A percentile compares a stretch with the other conserved stretches of the same genome.
These are phyloP conservation scores for Teunomyces funiuensis DNA, from an alignment of 805 yeast species.

Conservation along the genomic window DNA sequence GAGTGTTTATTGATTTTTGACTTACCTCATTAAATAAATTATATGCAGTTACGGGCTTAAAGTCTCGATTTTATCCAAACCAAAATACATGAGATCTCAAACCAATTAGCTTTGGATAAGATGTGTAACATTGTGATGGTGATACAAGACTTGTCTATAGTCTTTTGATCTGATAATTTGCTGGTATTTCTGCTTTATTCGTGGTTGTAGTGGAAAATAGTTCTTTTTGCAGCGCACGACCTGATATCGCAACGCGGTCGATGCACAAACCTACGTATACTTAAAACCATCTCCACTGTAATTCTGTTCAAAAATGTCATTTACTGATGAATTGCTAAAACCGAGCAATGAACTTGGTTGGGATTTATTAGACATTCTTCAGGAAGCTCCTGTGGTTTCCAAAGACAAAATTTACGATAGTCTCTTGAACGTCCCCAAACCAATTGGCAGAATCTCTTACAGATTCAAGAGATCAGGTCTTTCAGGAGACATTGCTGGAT, in stretches of 20 bases:
- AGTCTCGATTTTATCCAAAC: too few relatives aligned
- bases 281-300: too few relatives aligned
- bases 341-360: constrained; percentile 67
- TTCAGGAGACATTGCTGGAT: constrained; percentile 62
- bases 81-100: too few relatives aligned
- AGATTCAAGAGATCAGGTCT: constrained; percentile 76
- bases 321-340: constrained; percentile 44
- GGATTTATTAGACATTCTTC: constrained; percentile 70
- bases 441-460: constrained; percentile 61
- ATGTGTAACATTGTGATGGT: too few relatives aligned
- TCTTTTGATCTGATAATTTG: neutral
- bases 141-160: too few relatives aligned
- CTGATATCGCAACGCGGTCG: neutral
- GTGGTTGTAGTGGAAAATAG: too few relatives aligned
- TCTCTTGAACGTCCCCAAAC: constrained; percentile 58
- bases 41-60: neutral
- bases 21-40: neutral
- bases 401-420: constrained; percentile 40
- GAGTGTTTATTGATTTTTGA: neutral
- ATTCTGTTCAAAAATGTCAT: constrained; percentile 8
- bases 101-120: too few relatives aligned
- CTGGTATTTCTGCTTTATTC: too few relatives aligned
- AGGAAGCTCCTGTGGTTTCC: constrained; percentile 49
- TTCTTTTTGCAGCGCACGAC: too few relatives aligned
- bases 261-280: constrained; percentile 6